Evolutionary conservation across 805 yeast genomes (phyloP).

Genomic region (Zygosaccharomyces gambellarensis): DNA sequence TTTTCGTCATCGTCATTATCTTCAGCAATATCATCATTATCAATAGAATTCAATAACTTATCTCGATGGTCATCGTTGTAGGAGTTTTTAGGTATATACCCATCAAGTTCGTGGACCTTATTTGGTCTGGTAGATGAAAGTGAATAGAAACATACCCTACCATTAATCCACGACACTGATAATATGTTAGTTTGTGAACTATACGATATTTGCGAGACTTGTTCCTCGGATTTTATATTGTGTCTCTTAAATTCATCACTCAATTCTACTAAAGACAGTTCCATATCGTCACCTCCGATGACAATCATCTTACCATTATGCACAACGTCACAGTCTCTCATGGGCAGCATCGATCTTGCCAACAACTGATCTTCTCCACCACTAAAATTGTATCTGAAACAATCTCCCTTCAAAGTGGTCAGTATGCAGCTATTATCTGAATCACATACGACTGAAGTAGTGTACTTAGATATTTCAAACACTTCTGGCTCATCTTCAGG

Average conservation of each 20-base stretch:
- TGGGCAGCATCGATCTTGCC: slow-evolving; percentile 35
- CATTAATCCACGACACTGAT: slow-evolving; percentile 56
- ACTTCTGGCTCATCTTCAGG: slow-evolving; percentile 59
- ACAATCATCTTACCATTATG: slow-evolving; percentile 56
- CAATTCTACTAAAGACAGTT: slow-evolving; percentile 46
- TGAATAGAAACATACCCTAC: slow-evolving; percentile 50
- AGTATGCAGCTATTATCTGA: slow-evolving; percentile 19
- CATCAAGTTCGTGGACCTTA: slow-evolving; percentile 42
- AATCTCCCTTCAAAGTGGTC: slow-evolving; percentile 29
- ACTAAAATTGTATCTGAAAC: slow-evolving; percentile 18
- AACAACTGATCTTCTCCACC: slow-evolving; percentile 37
- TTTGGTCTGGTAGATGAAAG: slow-evolving; percentile 51
- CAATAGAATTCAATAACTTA: slow-evolving; percentile 10
- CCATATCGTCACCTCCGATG: slow-evolving; percentile 65
- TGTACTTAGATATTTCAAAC: slow-evolving; percentile 45
- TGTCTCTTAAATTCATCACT: slow-evolving; percentile 24
- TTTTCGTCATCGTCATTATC: slow-evolving; percentile 37
- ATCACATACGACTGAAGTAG: slow-evolving; percentile 36
- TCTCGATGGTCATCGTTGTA: slow-evolving; percentile 30
- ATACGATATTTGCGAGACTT: slow-evolving; percentile 52
- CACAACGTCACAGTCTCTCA: slow-evolving; percentile 49
- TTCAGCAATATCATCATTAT: slow-evolving; percentile 37
- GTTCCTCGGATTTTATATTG: slow-evolving; percentile 46
- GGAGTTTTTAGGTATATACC: slow-evolving; percentile 34
- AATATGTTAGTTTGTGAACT: slow-evolving; percentile 52